Evolutionary conservation across 768 basidiomycete genomes (phyloP).

Genomic region (Leucosporidium scottii): DNA sequence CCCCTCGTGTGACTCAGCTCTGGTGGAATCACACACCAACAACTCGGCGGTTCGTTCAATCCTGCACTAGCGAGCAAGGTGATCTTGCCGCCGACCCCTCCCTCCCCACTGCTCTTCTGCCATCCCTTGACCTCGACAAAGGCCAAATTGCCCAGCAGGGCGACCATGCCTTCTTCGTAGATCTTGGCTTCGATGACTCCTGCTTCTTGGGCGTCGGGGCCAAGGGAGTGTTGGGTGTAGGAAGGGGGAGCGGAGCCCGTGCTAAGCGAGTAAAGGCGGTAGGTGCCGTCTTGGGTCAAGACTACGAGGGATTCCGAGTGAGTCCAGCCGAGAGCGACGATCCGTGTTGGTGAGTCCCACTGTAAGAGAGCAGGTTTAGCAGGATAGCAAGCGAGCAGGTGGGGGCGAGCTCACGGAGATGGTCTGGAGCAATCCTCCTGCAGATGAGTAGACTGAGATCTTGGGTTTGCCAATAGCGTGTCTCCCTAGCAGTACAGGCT

Average conservation of each 20-base stretch:
- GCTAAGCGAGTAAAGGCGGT: slow-evolving; percentile 60
- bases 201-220: slow-evolving; percentile 68
- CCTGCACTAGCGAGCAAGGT: slow-evolving; percentile 45
- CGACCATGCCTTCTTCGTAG: slow-evolving; percentile 80
- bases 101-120: slow-evolving; percentile 38
- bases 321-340: slow-evolving; percentile 52
- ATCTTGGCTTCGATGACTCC: slow-evolving; percentile 71
- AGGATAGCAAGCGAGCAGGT: slow-evolving; percentile 1
- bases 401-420: slow-evolving; percentile 42
- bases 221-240: slow-evolving; percentile 77
- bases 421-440: slow-evolving; percentile 56
- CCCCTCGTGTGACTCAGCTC: slow-evolving; percentile 83
- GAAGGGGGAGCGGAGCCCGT: slow-evolving; percentile 41
- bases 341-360: slow-evolving; percentile 80
- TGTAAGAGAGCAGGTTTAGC: slow-evolving; percentile 41
- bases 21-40: slow-evolving; percentile 85
- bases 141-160: slow-evolving; percentile 64
- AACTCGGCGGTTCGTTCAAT: slow-evolving; percentile 66
- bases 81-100: slow-evolving; percentile 10
- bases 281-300: slow-evolving; percentile 84
- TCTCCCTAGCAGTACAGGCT: slow-evolving; percentile 61
- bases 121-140: slow-evolving; percentile 84
- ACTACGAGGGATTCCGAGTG: slow-evolving; percentile 69
- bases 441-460: slow-evolving; percentile 78
- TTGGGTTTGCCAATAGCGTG: slow-evolving; percentile 64